These are phyloP conservation scores for Oryza longistaminata DNA, from an alignment of 176 grass and related monocot species.

Conservation along the genomic window DNA sequence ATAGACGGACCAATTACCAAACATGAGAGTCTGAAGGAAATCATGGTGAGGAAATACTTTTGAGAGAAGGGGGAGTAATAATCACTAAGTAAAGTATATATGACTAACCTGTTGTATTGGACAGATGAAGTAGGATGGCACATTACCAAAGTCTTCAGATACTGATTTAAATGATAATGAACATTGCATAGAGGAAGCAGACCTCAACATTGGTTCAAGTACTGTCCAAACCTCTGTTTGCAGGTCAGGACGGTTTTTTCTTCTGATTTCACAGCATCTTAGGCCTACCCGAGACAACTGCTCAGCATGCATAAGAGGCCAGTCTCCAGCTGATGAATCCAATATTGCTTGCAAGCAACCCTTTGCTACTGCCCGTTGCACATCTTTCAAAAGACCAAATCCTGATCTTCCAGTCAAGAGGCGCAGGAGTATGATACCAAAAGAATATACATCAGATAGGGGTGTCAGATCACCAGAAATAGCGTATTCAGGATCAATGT, in stretches of 20 bases:
- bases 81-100: constrained; percentile 1
- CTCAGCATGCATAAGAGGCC: constrained; percentile 57
- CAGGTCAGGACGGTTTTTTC: constrained; percentile 61
- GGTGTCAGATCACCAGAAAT: constrained; percentile 68
- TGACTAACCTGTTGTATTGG: constrained; percentile 56
- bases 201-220: constrained; percentile 57
- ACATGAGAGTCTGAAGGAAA: not conserved
- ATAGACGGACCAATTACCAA: not conserved
- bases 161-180: constrained; percentile 56
- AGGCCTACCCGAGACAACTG: constrained; percentile 61
- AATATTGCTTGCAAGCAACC: constrained; percentile 54
- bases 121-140: constrained; percentile 71
- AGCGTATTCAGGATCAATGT: constrained; percentile 80
- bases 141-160: constrained; percentile 48
- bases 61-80: not conserved
- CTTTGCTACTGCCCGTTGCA: constrained; percentile 58
- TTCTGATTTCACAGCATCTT: constrained; percentile 67
- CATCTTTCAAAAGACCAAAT: constrained; percentile 62
- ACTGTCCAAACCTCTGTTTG: constrained; percentile 52
- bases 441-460: constrained; percentile 70
- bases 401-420: constrained; percentile 66
- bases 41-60: not conserved
- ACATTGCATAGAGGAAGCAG: constrained; percentile 23
- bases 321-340: constrained; percentile 65
- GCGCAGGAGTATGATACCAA: constrained; percentile 67